These are phyloP conservation scores for Anthoceros angustus DNA, from an alignment of 225 moss, liverwort and hornwort genomes.

Conservation along the genomic window DNA sequence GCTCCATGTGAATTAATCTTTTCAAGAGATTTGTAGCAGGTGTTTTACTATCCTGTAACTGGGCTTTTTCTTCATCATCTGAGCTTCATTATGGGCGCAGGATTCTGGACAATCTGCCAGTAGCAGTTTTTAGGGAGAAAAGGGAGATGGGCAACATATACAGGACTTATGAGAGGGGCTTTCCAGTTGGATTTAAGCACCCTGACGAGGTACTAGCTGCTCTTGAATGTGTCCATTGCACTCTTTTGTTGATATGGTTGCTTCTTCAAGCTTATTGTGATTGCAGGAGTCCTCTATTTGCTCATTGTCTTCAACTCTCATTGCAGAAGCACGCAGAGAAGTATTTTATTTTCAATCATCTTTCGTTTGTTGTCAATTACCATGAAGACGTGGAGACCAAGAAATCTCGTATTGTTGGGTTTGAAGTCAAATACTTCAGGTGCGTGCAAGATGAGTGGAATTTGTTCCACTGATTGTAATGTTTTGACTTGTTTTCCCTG, in stretches of 20 bases:
- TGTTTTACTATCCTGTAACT: neutral
- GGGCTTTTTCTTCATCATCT: neutral
- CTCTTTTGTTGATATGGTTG: neutral
- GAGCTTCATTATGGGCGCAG: constrained; percentile 13
- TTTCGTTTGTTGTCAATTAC: constrained; percentile 45
- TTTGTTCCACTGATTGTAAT: neutral
- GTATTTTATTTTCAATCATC: constrained; percentile 74
- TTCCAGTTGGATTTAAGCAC: constrained; percentile 46
- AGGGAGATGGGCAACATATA: constrained; percentile 22
- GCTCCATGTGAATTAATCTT: neutral
- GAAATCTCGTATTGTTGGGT: constrained; percentile 68
- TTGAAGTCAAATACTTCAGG: constrained; percentile 70
- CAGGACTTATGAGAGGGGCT: constrained; percentile 56
- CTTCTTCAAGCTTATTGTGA: neutral
- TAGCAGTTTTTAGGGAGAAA: constrained; percentile 30
- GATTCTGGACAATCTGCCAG: constrained; percentile 90
- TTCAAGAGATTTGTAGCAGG: no score
- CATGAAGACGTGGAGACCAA: constrained; percentile 42
- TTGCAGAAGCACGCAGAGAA: constrained; percentile 40
- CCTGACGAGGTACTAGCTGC: constrained; percentile 16
- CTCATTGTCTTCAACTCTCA: neutral
- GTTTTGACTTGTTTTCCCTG: neutral
- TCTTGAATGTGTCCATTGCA: neutral
- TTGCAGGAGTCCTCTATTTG: no score
- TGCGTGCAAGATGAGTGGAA: neutral